Base-by-base conservation (phyloP, 176 grass and related monocot species). In the Phoenix dactylifera region DNA sequence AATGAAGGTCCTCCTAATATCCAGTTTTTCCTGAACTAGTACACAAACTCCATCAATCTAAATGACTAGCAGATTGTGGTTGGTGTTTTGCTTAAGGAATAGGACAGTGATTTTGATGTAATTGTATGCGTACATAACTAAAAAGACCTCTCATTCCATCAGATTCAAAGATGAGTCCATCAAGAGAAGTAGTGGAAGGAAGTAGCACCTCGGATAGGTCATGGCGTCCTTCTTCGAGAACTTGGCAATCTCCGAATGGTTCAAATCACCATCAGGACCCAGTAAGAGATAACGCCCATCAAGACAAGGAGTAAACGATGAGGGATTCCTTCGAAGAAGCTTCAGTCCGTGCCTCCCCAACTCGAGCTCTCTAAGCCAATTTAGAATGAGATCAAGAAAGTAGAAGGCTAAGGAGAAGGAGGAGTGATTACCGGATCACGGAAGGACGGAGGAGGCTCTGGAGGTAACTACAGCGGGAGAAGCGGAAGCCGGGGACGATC, bases 401-500 rank as follows among this genome's bases (percentile, higher is more conserved):
- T 2, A 22, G 19, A 25, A 44, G 35, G 35, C 35, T 44, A 44
- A 12, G 35, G 50, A 10, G 2, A 17, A 17, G 35, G 24, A 52
- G 39, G 12, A 16, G 15, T 6, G 20, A 1, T 20, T 63, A 83
- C 78, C 63, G 75, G 59, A 97, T 74, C 16, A 88, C 69, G 55
- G 87, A 60, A 58, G 93, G 87, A 51, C 89, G 89, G 71, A 94
- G 89, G 61, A 94, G 84, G 71, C 89, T 94, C 55, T 80, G 81
- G 76, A 88, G 93, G 60, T 91, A 88, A 76, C 93, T 97, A 60
- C 93, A 91, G 19, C 84, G 84, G 64, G 87, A 97, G 81, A 91
- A 97, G 52, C 73, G 81, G 78, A 97, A 97, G 22, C 84, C 87
- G 0, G 78, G 93, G 54, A 88, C 87, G 55, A 97, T 74, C 66